Conservation (phyloP, 768 basidiomycete genomes). For the Trametes cingulata region DNA sequence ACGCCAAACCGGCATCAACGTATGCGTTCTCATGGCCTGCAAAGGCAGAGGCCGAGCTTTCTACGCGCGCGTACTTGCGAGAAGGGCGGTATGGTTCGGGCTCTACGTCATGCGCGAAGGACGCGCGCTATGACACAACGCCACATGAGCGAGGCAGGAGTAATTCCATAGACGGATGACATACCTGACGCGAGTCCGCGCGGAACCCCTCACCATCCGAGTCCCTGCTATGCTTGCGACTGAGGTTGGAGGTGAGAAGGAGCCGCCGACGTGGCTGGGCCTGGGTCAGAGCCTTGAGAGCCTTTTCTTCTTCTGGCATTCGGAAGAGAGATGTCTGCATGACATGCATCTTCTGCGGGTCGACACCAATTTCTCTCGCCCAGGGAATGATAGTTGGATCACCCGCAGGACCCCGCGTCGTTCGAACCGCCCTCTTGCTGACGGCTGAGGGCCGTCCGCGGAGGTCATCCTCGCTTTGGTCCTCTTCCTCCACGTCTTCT, state of each 20-base stretch:
- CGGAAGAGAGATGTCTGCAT: constrained; percentile 91
- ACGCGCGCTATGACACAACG: constrained; percentile 56
- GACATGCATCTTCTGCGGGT: constrained; percentile 86
- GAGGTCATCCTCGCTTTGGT: constrained; percentile 1
- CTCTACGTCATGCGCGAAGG: constrained; percentile 75
- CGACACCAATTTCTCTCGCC: constrained; percentile 74
- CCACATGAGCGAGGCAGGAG: background rate
- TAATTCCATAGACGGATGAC: background rate
- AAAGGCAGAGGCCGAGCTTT: constrained; percentile 63
- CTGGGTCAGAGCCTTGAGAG: constrained; percentile 55
- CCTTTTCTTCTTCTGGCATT: constrained; percentile 70
- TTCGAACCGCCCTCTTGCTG: background rate
- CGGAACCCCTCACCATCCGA: constrained; percentile 72
- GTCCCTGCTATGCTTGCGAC: constrained; percentile 76
- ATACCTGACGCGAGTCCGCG: constrained; percentile 60
- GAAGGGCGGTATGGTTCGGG: constrained; percentile 71
- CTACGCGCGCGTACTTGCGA: constrained; percentile 78
- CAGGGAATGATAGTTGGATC: constrained; percentile 65
- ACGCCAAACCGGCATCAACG: constrained; percentile 80
- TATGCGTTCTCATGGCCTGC: constrained; percentile 63
- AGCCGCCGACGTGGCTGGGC: constrained; percentile 32
- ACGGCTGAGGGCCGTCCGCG: background rate
- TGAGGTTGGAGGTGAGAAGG: constrained; percentile 42
- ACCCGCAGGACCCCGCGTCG: constrained; percentile 24
- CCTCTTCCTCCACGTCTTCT: constrained; percentile 6